These are phyloP conservation scores for Pontederia crassipes DNA, from an alignment of 176 grass and related monocot species.

Conservation along the genomic window DNA sequence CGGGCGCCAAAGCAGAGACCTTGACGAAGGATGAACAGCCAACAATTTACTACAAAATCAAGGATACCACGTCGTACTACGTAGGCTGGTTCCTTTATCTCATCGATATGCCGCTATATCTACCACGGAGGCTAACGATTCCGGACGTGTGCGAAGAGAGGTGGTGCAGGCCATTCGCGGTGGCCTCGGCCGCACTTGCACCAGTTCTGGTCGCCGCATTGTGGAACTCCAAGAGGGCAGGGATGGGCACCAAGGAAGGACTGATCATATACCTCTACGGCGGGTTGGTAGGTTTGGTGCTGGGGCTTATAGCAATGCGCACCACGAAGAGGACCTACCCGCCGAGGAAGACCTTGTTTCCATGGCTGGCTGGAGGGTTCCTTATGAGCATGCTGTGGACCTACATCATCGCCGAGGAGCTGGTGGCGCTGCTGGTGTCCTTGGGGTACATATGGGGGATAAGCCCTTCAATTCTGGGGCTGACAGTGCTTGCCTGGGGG, in stretches of 20 bases:
- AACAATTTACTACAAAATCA: background rate
- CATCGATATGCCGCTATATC: constrained; percentile 3
- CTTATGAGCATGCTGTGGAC: background rate
- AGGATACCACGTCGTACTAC: background rate
- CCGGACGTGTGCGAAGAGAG: background rate
- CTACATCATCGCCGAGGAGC: constrained; percentile 2
- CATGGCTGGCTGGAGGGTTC: background rate
- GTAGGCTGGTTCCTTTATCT: background rate
- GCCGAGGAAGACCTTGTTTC: background rate
- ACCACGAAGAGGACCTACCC: background rate
- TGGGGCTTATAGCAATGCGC: background rate
- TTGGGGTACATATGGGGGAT: background rate
- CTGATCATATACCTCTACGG: background rate
- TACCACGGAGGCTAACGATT: background rate
- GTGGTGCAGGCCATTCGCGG: background rate
- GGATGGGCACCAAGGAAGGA: background rate
- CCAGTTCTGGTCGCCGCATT: background rate
- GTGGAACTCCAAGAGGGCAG: background rate
- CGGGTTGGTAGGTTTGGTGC: background rate
- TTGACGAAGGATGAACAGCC: background rate
- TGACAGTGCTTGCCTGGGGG: background rate
- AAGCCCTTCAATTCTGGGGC: background rate
- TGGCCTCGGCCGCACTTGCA: background rate
- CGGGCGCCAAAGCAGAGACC: background rate
- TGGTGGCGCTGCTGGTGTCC: background rate